These are phyloP conservation scores for Botrytis medusae DNA, from an alignment of 2,329 filamentous ascomycete genomes.

Conservation along the genomic window DNA sequence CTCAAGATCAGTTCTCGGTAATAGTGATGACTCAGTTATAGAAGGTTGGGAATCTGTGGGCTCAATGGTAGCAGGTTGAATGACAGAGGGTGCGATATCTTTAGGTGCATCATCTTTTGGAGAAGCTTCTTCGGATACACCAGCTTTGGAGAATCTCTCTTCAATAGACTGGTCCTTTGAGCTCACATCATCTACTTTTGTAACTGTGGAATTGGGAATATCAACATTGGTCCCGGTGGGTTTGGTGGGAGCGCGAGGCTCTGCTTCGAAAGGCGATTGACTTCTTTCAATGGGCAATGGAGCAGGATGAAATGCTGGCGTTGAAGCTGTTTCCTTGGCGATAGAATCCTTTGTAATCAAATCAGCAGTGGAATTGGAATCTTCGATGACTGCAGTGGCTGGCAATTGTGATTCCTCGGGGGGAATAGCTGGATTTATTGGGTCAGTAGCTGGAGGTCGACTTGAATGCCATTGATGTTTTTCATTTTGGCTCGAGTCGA, in stretches of 20 bases:
- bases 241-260: background rate
- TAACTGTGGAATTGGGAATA: background rate
- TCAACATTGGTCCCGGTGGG: background rate
- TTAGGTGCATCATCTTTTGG: background rate
- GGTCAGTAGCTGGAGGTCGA: background rate
- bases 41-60: background rate
- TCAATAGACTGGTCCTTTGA: background rate
- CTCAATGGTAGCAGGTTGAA: background rate
- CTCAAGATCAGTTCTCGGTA: background rate
- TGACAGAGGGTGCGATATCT: background rate
- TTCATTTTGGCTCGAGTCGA: background rate
- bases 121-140: background rate
- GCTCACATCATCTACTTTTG: background rate
- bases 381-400: background rate
- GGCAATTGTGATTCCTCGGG: background rate
- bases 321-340: background rate
- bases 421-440: background rate
- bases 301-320: background rate
- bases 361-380: background rate
- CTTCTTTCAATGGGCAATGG: background rate
- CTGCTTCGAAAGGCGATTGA: background rate
- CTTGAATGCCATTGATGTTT: background rate
- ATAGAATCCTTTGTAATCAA: background rate
- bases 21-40: background rate
- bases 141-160: background rate